Evolutionary conservation across 352 stramenopile species (phyloP), one percentile per base, ranked within the genome.

Genomic region (Phytopythium mirpurense): DNA sequence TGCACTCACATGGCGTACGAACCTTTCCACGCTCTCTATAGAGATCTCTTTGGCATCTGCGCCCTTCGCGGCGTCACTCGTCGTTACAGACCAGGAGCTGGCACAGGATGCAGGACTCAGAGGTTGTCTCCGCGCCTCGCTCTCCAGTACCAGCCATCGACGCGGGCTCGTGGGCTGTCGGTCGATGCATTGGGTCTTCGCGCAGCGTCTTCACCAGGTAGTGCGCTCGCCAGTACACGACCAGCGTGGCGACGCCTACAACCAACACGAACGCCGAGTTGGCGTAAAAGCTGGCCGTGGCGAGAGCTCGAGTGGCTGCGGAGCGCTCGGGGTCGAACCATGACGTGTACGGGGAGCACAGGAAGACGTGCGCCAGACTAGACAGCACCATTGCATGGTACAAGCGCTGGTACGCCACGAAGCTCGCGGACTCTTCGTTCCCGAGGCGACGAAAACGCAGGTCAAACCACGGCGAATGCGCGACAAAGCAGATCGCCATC

Each of bases 211-310:
- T 43, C 10, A 54, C 15, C 23, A n/a, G 51, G 27, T 76, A 78
- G 38, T 68, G 67, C 1, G 72, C 61, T 49, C 68, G 51, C 71
- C 74, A 85, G 50, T 72, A 85, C 14, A 74, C 42, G 4, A 70
- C 26, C 14, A 77, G 49, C 42, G 65, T 34, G 0, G 58, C 44
- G 3, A 18, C 29, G 18, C 60, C 56, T 6, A 79, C 44, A 7
- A 56, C 37, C 10, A 64, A 24, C 16, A 79, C 63, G 12, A 65
- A 38, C 5, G 41, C 48, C 19, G 65, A 71, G 56, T 84, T 84
- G 48, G 64, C 19, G 38, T 35, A 62, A 42, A 63, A 78, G 18
- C n/a, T 62, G 34, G 54, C 2, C 21, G 54, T 55, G 7, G 58
- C 29, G 1, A 43, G 18, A n/a, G 16, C 11, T n/a, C 58, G 56